Conservation (phyloP, 2,329 filamentous ascomycete genomes). For the Trichoderma sp. region DNA sequence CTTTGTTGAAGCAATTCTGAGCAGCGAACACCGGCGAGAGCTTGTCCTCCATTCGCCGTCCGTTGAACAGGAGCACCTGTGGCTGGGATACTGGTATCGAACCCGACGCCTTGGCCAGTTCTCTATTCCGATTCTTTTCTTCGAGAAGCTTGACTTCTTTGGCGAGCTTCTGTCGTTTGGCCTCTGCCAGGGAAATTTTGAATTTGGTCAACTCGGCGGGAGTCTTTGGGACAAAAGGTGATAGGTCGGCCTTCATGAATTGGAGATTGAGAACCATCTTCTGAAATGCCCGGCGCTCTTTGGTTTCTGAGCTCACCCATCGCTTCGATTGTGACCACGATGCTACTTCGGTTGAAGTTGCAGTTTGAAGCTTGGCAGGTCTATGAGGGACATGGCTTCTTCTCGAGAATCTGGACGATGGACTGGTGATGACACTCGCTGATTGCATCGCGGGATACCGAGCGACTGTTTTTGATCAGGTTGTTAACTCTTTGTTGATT, state of each 20-base stretch:
- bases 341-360: slow-evolving; percentile 32
- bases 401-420: slow-evolving; percentile 2
- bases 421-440: not conserved
- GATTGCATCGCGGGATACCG: slow-evolving; percentile 12
- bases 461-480: not conserved
- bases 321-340: slow-evolving; percentile 47
- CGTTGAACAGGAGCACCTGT: slow-evolving; percentile 35
- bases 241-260: slow-evolving; percentile 43
- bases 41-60: slow-evolving; percentile 37
- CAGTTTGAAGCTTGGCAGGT: not conserved
- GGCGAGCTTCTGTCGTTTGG: slow-evolving; percentile 35
- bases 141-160: slow-evolving; percentile 35
- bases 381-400: not conserved
- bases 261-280: slow-evolving; percentile 44
- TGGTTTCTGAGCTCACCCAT: slow-evolving; percentile 45
- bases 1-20: slow-evolving; percentile 41
- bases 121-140: slow-evolving; percentile 32
- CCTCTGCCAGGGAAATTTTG: slow-evolving; percentile 39
- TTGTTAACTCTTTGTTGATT: not conserved
- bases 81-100: slow-evolving; percentile 13
- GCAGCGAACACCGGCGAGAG: slow-evolving; percentile 43
- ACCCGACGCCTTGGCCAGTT: slow-evolving; percentile 18
- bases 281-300: slow-evolving; percentile 42
- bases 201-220: slow-evolving; percentile 43
- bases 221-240: slow-evolving; percentile 44